phyloP scores from a whole-genome alignment of 1,284 basidiomycete genomes.

The Boletus sp. region DNA sequence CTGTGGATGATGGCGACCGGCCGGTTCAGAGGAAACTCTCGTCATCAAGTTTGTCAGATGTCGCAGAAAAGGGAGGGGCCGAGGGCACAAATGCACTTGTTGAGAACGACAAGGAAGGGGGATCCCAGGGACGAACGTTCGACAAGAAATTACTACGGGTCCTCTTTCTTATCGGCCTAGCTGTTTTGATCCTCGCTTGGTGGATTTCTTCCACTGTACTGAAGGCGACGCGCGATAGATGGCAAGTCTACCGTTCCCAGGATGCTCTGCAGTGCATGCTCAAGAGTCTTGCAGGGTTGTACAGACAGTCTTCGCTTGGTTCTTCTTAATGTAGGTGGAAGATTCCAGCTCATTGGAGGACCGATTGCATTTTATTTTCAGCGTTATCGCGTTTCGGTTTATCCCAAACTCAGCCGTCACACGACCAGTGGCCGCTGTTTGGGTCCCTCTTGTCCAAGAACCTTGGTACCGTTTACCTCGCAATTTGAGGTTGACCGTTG shows the following conservation, averaged over 20 bases:
- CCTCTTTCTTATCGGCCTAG: slow-evolving; percentile 48
- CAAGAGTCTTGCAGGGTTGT: slow-evolving; percentile 49
- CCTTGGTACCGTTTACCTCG: slow-evolving; percentile 72
- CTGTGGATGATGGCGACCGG: not conserved
- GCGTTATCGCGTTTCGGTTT: slow-evolving; percentile 75
- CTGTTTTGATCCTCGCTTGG: slow-evolving; percentile 68
- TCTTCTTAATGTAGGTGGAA: slow-evolving; percentile 58
- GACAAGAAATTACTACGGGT: slow-evolving; percentile 34
- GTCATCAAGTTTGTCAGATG: slow-evolving; percentile 13
- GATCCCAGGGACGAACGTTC: slow-evolving; percentile 10
- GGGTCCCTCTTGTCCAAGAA: slow-evolving; percentile 57
- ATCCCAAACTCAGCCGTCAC: slow-evolving; percentile 67
- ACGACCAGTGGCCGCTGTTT: slow-evolving; percentile 61
- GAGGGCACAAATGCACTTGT: slow-evolving; percentile 19
- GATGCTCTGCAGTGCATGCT: slow-evolving; percentile 13
- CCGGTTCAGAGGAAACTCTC: slow-evolving; percentile 23
- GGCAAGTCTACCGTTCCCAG: slow-evolving; percentile 38
- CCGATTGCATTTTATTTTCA: slow-evolving; percentile 27
- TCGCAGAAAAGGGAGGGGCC: slow-evolving; percentile 22
- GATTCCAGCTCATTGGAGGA: not conserved
- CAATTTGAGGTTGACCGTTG: slow-evolving; percentile 52
- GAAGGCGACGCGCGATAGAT: slow-evolving; percentile 65
- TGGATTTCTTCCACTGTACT: slow-evolving; percentile 75
- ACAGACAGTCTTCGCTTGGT: slow-evolving; percentile 78
- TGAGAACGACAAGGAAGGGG: slow-evolving; percentile 26